Evolutionary conservation across 441 rosid genomes (phyloP).

Genomic region (Adansonia madagascariensis): DNA sequence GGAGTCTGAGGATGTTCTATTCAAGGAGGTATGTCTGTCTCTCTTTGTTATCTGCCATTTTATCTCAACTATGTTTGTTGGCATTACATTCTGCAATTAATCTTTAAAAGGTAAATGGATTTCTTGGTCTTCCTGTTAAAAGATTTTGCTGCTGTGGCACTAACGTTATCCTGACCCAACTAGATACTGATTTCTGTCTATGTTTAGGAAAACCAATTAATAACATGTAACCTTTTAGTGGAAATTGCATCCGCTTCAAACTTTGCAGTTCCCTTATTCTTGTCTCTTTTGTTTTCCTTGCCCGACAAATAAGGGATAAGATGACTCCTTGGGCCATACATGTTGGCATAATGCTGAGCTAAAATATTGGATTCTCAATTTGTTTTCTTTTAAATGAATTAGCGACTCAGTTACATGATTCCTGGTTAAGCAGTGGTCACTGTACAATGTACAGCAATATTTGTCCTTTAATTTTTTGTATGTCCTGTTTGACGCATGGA

Average conservation of each 20-base stretch:
- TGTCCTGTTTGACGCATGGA: neutral
- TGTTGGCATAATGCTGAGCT: slow-evolving; percentile 6
- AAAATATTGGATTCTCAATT: slow-evolving; percentile 14
- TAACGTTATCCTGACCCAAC: neutral
- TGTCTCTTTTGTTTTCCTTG: neutral
- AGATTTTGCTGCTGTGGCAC: slow-evolving; percentile 6
- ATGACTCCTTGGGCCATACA: neutral
- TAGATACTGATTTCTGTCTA: neutral
- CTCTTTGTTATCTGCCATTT: neutral
- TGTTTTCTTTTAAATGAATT: slow-evolving; percentile 19
- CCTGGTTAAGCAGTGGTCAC: neutral
- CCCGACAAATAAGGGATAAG: neutral
- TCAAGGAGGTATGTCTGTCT: slow-evolving; percentile 74
- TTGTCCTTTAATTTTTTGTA: neutral
- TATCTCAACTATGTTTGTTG: neutral
- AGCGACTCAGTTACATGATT: neutral
- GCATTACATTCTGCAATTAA: neutral
- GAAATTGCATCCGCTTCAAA: slow-evolving; percentile 1
- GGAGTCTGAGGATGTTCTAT: slow-evolving; percentile 98
- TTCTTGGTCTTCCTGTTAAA: slow-evolving; percentile 15
- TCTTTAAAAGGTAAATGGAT: slow-evolving; percentile 11
- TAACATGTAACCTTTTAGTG: neutral
- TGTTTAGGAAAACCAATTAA: neutral
- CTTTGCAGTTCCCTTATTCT: neutral
- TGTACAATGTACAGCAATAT: neutral